Evolutionary conservation across 768 basidiomycete genomes (phyloP).

Genomic region (Sporobolomyces phaffii): DNA sequence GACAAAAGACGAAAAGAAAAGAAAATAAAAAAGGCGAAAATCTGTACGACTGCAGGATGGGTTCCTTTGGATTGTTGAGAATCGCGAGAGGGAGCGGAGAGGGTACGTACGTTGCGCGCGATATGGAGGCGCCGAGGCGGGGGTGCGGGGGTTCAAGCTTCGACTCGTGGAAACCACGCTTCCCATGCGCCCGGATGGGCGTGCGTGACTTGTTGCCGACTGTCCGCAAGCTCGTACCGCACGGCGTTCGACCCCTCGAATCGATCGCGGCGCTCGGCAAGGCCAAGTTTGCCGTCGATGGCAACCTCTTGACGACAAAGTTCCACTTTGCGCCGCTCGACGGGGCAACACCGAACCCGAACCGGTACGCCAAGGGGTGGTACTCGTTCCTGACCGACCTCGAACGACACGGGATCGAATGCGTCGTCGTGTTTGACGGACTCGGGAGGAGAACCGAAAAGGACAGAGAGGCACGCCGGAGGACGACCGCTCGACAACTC

Average conservation of each 20-base stretch:
- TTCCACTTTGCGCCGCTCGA: constrained; percentile 18
- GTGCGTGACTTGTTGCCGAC: constrained; percentile 18
- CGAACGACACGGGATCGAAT: neutral
- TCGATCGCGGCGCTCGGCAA: neutral
- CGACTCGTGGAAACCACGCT: too few relatives aligned
- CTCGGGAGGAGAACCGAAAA: constrained; percentile 22
- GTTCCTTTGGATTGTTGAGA: too few relatives aligned
- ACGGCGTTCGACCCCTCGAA: neutral
- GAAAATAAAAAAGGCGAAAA: too few relatives aligned
- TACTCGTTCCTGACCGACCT: constrained; percentile 21
- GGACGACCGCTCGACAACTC: constrained; percentile 1
- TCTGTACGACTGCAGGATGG: too few relatives aligned
- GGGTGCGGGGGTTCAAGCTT: too few relatives aligned
- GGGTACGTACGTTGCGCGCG: too few relatives aligned
- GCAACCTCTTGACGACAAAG: constrained; percentile 31
- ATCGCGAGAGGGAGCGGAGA: too few relatives aligned
- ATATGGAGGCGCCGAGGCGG: too few relatives aligned
- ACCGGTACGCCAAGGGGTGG: constrained; percentile 17
- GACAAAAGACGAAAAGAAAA: too few relatives aligned
- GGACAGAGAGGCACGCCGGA: constrained; percentile 8
- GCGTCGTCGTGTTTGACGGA: constrained; percentile 37
- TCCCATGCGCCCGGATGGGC: too few relatives aligned
- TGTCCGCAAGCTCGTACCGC: constrained; percentile 5
- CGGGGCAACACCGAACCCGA: neutral
- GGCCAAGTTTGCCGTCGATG: constrained; percentile 31